Evolutionary conservation across 2,329 filamentous ascomycete genomes (phyloP).

Genomic region (Beauveria asiatica): DNA sequence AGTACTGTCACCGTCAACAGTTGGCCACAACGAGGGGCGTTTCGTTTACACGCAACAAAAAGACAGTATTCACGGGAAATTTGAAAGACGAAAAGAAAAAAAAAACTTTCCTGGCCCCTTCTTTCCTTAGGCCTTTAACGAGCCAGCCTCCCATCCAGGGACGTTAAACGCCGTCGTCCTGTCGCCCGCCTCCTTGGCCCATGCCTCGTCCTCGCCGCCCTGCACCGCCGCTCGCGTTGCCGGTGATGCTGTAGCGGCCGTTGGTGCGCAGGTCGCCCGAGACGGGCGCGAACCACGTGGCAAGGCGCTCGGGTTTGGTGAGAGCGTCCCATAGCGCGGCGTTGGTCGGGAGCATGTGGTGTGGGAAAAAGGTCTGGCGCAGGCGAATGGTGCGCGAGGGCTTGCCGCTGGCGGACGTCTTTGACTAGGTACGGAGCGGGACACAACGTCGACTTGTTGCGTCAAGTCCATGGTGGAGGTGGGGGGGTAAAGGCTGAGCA

Average conservation of each 20-base stretch:
- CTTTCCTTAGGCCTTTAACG: background rate
- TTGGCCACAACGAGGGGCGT: too few species aligned
- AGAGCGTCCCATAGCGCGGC: background rate
- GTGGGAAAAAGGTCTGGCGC: background rate
- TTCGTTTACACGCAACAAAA: too few species aligned
- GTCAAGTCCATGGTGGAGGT: background rate
- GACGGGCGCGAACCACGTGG: constrained; percentile 3
- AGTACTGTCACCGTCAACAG: too few species aligned
- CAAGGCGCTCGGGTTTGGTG: background rate
- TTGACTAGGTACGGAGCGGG: background rate
- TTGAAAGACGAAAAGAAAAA: too few species aligned
- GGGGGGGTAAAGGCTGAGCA: too few species aligned
- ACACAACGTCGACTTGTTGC: constrained; percentile 1
- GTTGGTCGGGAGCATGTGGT: too few species aligned
- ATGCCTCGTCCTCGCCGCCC: background rate
- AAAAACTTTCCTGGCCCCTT: too few species aligned
- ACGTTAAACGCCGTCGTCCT: constrained; percentile 4
- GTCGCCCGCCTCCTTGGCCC: background rate
- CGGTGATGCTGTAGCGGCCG: constrained; percentile 5
- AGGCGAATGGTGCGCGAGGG: background rate
- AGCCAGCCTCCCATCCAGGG: background rate
- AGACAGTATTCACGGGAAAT: too few species aligned
- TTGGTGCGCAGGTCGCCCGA: constrained; percentile 7
- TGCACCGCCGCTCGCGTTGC: background rate
- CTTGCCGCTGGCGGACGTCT: constrained; percentile 1